Evolutionary conservation across 148 eudicot genomes (phyloP), one percentile per base, ranked within the genome.

Genomic region (Amaranthus hypochondriacus): DNA sequence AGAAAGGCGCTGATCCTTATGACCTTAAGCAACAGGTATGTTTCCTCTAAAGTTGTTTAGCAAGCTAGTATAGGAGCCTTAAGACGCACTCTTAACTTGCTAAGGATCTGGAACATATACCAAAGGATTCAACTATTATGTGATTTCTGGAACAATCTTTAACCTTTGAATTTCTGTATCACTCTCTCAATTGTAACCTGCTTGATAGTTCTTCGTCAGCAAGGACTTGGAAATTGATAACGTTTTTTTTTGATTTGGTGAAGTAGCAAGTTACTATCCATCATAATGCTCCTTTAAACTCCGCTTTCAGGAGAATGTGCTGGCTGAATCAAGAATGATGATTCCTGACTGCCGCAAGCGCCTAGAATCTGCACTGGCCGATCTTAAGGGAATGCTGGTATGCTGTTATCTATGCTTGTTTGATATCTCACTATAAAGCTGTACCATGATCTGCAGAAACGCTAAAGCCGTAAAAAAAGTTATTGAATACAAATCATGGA

Each of bases 311-410:
- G 98, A 91, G 78, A 94, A 86, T 72, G 98, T 94, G 78, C 84
- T 94, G 62, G 97, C 93, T 80, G 97, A 94, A 82, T 94, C 98
- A 52, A 85, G 98, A 81, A 94, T 94, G 98, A 94, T 94, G 98
- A 84, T 94, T 78, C 97, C 96, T 70, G 97, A 94, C 71, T 94
- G 97, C 67, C 93, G 74, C 80, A 94, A 91, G 81, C 93, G 97
- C 18, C 77, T 94, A 63, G 98, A 91, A 73, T 85, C 89, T 71
- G 83, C 98, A 53, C 80, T 94, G 62, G 84, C 86, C 76, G 97
- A 94, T 77, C 85, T 91, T 14, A 91, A 89, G 83, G 96, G 84
- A 72, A 81, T 85, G 56, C 69, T 91, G 96, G 96, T 94, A 87
- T 52, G 28, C 3, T 66, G 18, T 48, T 63, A 11, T 49, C 48